Base-by-base conservation (phyloP, 306 rosid species). In the Begonia masoniana region DNA sequence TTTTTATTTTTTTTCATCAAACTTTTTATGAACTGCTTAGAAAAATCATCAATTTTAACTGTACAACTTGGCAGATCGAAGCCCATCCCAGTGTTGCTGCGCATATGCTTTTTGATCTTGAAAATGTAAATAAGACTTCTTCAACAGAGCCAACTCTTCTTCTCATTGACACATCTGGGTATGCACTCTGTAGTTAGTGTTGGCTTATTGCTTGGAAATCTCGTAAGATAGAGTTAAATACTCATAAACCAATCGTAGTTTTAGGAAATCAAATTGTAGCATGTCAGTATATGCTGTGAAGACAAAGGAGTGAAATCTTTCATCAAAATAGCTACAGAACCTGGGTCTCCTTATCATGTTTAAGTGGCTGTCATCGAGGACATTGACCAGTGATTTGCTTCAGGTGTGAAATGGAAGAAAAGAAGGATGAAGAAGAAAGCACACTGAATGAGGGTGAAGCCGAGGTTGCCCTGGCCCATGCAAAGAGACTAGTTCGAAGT, bases 341-440 rank as follows among this genome's bases (percentile, higher is more conserved):
- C 39, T 31, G 39, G 39, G 39, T 31, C 39, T 31, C 9, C 9
- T 31, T 31, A 31, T 14, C 47, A 24, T 58, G 46, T 23, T 26
- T 26, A 14, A n/a, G 3, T 58, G 47, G 47, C 36, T 47, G 11
- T 36, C 12, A 8, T 48, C 41, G 35, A 31, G 54, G 26, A 74
- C 39, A 31, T 31, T 64, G 46, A 19, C 65, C 60, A 48, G 58
- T 59, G 43, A 61, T 75, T 68, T 60, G 59, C 63, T 72, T 70
- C 77, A 86, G 96, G 61, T 91, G 94, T 62, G 96, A 86, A 57
- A 86, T 91, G 96, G 99, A 91, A 74, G 99, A 91, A 72, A 91
- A 74, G 71, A 91, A 91, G 80, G 96, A 91, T 68, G 96, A 91
- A 81, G 99, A 83, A 67, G 99, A 91, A 64, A 91, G 99, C 80